These are phyloP conservation scores for Aspergillus indologenus DNA, from an alignment of 495 filamentous ascomycete genomes.

Conservation along the genomic window DNA sequence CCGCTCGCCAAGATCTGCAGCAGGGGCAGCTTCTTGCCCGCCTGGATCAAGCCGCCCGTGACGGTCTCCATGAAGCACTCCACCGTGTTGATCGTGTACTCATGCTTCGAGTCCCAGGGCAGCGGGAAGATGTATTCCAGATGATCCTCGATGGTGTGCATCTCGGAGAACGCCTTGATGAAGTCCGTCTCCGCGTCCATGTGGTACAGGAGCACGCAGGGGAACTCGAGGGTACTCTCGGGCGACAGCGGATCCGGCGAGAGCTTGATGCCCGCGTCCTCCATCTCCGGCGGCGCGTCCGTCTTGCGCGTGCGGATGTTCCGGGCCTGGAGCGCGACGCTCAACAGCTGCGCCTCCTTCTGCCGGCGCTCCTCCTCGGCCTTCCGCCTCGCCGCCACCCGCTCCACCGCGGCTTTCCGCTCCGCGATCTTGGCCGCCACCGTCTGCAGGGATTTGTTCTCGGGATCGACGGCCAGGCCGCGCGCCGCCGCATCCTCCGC, in stretches of 20 bases:
- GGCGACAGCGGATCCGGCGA: slow-evolving; percentile 71
- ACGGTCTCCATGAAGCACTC: slow-evolving; percentile 88
- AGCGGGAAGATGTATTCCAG: slow-evolving; percentile 74
- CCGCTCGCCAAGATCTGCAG: slow-evolving; percentile 69
- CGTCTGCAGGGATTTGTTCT: slow-evolving; percentile 54
- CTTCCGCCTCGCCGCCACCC: slow-evolving; percentile 36
- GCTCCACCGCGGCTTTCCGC: slow-evolving; percentile 39
- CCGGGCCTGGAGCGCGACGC: slow-evolving; percentile 70
- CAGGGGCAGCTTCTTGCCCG: slow-evolving; percentile 78
- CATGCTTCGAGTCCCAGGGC: slow-evolving; percentile 75
- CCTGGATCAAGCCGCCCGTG: slow-evolving; percentile 77
- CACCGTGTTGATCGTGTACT: slow-evolving; percentile 62
- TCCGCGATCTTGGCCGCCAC: slow-evolving; percentile 55
- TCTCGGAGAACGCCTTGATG: slow-evolving; percentile 79
- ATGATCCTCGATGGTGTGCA: slow-evolving; percentile 64
- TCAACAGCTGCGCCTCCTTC: slow-evolving; percentile 58
- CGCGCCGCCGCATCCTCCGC: slow-evolving; percentile 70
- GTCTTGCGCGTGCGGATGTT: slow-evolving; percentile 65
- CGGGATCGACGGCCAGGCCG: slow-evolving; percentile 66
- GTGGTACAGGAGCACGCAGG: slow-evolving; percentile 80
- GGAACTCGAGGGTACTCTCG: slow-evolving; percentile 67
- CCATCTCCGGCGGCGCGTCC: slow-evolving; percentile 73
- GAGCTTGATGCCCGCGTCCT: slow-evolving; percentile 67
- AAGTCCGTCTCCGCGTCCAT: slow-evolving; percentile 78
- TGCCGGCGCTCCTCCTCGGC: slow-evolving; percentile 51